Conservation (phyloP, 495 filamentous ascomycete species). For the Penicillium robsamsonii region DNA sequence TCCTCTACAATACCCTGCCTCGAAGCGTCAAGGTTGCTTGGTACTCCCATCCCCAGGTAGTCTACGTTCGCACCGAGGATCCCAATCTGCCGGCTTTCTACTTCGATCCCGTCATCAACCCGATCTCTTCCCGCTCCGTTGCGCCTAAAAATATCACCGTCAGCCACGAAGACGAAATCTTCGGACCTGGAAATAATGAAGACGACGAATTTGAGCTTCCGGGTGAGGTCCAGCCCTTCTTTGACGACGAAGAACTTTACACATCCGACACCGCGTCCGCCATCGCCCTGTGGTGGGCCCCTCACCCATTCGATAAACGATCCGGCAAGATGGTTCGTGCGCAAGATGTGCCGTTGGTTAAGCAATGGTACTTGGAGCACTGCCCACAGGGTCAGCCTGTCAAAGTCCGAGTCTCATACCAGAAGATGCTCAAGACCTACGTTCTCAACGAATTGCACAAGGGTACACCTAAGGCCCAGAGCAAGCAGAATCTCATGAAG, state of each 20-base stretch:
- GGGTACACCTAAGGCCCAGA: constrained; percentile 89
- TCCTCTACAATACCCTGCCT: constrained; percentile 93
- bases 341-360: constrained; percentile 94
- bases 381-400: constrained; percentile 89
- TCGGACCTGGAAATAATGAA: constrained; percentile 79
- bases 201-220: constrained; percentile 89
- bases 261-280: constrained; percentile 88
- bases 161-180: constrained; percentile 93
- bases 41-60: constrained; percentile 91
- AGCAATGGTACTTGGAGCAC: constrained; percentile 98
- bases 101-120: constrained; percentile 96
- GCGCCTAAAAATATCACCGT: constrained; percentile 91
- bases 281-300: constrained; percentile 97
- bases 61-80: constrained; percentile 86
- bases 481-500: constrained; percentile 87
- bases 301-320: constrained; percentile 90
- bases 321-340: constrained; percentile 98
- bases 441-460: constrained; percentile 97
- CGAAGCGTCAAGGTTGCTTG: constrained; percentile 90
- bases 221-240: constrained; percentile 76
- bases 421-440: constrained; percentile 94
- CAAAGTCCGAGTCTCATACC: constrained; percentile 98
- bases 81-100: constrained; percentile 92
- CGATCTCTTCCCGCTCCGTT: constrained; percentile 92
- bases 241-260: constrained; percentile 86